Conservation (phyloP, 2,329 filamentous ascomycete genomes). For the Colletotrichum simmondsii region DNA sequence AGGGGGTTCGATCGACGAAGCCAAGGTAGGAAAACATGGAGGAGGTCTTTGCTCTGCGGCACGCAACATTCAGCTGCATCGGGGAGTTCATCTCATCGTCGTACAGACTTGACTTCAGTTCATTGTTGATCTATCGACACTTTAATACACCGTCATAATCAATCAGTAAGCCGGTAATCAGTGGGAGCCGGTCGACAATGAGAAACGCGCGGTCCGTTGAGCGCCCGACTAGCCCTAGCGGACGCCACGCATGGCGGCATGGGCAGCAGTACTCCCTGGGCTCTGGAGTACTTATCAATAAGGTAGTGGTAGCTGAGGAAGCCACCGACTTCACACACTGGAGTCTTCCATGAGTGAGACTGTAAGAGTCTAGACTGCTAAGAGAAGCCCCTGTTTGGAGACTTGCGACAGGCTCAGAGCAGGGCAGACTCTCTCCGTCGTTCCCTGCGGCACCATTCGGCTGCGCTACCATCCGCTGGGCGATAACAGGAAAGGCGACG, state of each 20-base stretch:
- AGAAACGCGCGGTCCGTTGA: background rate
- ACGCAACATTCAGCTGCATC: background rate
- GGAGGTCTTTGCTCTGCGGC: background rate
- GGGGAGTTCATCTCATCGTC: background rate
- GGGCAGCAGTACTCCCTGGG: background rate
- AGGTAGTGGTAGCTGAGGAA: background rate
- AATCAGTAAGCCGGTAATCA: background rate
- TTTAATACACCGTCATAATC: background rate
- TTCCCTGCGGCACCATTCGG: constrained; percentile 24
- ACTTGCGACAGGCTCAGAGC: constrained; percentile 14
- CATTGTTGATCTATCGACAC: background rate
- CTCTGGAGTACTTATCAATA: background rate
- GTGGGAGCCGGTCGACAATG: background rate
- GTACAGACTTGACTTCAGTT: background rate
- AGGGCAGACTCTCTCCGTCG: background rate
- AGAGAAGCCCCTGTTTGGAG: constrained; percentile 24
- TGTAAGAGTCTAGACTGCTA: background rate
- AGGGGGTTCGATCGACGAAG: background rate
- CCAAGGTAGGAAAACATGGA: background rate
- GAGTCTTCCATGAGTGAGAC: background rate
- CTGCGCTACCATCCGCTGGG: constrained; percentile 28
- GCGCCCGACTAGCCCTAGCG: background rate
- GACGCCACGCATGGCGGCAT: background rate
- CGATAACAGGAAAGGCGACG: background rate
- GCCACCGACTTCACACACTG: background rate